Conservation (phyloP, 2,329 filamentous ascomycete genomes). For the Onygena corvina region DNA sequence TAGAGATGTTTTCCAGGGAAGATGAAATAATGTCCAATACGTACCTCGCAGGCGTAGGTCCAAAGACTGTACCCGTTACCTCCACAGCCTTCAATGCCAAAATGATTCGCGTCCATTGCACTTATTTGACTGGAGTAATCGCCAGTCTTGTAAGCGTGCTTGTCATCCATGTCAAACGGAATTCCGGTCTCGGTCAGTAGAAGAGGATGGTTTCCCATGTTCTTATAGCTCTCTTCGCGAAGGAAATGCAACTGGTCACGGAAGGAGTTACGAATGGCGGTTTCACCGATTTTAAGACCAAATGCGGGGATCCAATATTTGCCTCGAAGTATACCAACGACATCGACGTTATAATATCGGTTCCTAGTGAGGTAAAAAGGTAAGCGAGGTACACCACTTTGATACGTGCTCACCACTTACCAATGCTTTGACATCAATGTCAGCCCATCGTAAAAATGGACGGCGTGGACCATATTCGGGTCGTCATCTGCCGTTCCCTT, state of each 20-base stretch:
- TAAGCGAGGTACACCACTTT: not conserved
- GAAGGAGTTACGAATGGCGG: conserved; percentile 86
- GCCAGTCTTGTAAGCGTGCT: conserved; percentile 87
- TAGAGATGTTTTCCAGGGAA: conserved; percentile 16
- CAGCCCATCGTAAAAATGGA: conserved; percentile 93
- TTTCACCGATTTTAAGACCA: conserved; percentile 84
- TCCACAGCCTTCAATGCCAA: conserved; percentile 69
- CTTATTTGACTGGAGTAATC: conserved; percentile 87
- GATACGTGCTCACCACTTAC: conserved; percentile 29
- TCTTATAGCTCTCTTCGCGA: conserved; percentile 71
- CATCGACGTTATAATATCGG: conserved; percentile 90
- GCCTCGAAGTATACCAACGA: conserved; percentile 80
- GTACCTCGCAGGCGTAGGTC: conserved; percentile 65
- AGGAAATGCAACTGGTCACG: conserved; percentile 75
- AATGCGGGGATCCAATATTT: conserved; percentile 81
- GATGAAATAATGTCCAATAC: conserved; percentile 17
- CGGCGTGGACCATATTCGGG: conserved; percentile 77
- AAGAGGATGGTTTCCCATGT: conserved; percentile 78
- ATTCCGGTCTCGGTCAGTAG: conserved; percentile 93
- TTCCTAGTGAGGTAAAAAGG: conserved; percentile 49
- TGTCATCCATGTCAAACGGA: conserved; percentile 96
- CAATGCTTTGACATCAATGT: conserved; percentile 97
- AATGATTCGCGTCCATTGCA: conserved; percentile 94
- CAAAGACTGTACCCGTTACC: conserved; percentile 82
- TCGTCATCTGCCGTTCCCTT: conserved; percentile 85